Evolutionary conservation across 768 basidiomycete species (phyloP).

Genomic region (Pleurotus sapidus): DNA sequence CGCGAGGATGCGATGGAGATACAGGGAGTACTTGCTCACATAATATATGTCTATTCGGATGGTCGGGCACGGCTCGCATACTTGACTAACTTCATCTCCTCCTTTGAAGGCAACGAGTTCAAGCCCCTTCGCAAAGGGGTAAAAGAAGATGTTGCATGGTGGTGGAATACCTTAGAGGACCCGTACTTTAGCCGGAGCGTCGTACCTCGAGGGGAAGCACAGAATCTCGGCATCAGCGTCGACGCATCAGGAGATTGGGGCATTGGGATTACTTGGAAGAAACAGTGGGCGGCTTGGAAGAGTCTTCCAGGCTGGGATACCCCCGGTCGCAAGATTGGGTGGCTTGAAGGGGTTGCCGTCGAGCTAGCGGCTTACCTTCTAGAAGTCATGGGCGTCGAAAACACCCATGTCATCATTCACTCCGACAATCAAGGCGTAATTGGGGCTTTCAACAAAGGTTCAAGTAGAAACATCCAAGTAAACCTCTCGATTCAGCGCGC

Average conservation of each 20-base stretch:
- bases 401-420: slow-evolving; percentile 16
- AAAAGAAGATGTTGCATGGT: slow-evolving; percentile 25
- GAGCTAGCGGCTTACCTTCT: slow-evolving; percentile 18
- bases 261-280: slow-evolving; percentile 13
- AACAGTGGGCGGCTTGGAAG: slow-evolving; percentile 18
- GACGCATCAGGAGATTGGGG: slow-evolving; percentile 19
- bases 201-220: neutral
- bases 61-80: slow-evolving; percentile 18
- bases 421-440: slow-evolving; percentile 28
- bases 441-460: slow-evolving; percentile 20
- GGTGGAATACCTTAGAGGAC: slow-evolving; percentile 12
- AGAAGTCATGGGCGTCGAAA: neutral
- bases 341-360: slow-evolving; percentile 21
- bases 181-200: neutral
- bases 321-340: slow-evolving; percentile 18
- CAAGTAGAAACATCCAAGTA: slow-evolving; percentile 17
- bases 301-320: slow-evolving; percentile 12
- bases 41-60: slow-evolving; percentile 18
- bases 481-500: slow-evolving; percentile 18
- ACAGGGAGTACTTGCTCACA: slow-evolving; percentile 28
- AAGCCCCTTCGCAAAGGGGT: slow-evolving; percentile 14
- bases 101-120: slow-evolving; percentile 14
- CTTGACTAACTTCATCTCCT: slow-evolving; percentile 21
- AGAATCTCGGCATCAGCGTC: slow-evolving; percentile 14
- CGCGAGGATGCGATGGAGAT: slow-evolving; percentile 15